Evolutionary conservation across 306 rosid species (phyloP).

Genomic region (Rosa chinensis): DNA sequence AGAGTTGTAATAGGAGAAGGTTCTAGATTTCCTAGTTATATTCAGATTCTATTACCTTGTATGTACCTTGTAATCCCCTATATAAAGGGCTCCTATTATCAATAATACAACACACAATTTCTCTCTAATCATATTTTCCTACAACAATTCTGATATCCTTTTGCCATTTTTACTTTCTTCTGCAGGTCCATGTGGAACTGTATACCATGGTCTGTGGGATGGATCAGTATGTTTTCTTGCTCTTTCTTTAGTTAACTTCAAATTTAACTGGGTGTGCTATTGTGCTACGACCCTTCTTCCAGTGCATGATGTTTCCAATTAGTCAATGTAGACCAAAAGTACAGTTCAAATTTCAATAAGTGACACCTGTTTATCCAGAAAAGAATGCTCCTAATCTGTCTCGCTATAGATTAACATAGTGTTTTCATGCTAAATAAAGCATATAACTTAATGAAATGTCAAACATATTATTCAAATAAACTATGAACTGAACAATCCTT

Average conservation of each 20-base stretch:
- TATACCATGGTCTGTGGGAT: constrained; percentile 93
- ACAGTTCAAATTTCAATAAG: not conserved
- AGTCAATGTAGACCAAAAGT: not conserved
- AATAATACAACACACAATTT: no score
- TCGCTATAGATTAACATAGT: not conserved
- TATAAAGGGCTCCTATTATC: no score
- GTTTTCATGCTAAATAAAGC: not conserved
- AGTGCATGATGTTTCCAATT: not conserved
- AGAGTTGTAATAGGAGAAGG: no score
- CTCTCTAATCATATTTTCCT: no score
- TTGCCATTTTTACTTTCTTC: constrained; percentile 19
- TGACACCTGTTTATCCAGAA: not conserved
- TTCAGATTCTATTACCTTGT: no score
- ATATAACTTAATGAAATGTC: not conserved
- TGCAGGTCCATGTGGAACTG: constrained; percentile 97
- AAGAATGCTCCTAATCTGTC: no score
- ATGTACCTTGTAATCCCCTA: no score
- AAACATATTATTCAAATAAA: not conserved
- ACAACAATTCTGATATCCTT: constrained; percentile 15
- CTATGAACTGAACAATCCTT: not conserved
- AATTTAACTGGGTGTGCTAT: constrained; percentile 5
- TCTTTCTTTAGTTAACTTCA: constrained; percentile 39
- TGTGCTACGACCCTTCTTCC: constrained; percentile 1
- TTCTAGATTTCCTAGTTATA: no score
- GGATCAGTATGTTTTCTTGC: constrained; percentile 88